Percentiles rank a stretch among this genome's conserved stretches.
Evolutionary conservation across 371 early-diverging fungal genomes (phyloP).

Genomic region (Nosema granulosis): DNA sequence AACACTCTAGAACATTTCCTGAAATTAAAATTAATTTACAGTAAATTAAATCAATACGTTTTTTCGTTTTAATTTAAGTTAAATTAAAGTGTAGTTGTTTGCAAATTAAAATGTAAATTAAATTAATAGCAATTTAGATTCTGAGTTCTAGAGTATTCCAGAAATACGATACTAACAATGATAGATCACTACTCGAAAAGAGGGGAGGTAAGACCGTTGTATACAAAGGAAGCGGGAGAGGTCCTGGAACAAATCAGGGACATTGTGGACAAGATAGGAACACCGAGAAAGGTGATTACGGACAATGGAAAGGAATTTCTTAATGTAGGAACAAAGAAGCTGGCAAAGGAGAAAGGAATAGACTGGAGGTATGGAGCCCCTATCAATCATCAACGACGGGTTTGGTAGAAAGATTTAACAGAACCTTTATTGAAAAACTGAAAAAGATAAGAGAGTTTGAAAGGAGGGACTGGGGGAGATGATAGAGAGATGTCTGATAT

Average conservation of each 20-base stretch:
- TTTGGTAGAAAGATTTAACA: constrained; percentile 5
- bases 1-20: too few relatives aligned
- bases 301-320: constrained; percentile 42
- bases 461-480: constrained; percentile 6
- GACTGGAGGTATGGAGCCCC: not conserved
- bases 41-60: too few relatives aligned
- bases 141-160: too few relatives aligned
- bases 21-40: too few relatives aligned
- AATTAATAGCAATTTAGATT: too few relatives aligned
- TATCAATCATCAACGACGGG: not conserved
- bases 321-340: constrained; percentile 11
- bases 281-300: not conserved
- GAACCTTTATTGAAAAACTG: not conserved
- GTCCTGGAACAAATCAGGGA: not conserved
- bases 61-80: too few relatives aligned
- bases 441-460: constrained; percentile 5
- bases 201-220: not conserved
- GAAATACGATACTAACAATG: constrained; percentile 13
- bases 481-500: not conserved
- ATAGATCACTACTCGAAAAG: constrained; percentile 14
- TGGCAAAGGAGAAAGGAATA: not conserved
- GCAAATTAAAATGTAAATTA: too few relatives aligned
- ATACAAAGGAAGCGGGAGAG: not conserved
- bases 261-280: constrained; percentile 14
- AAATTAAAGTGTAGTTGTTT: too few relatives aligned